phyloP scores from a whole-genome alignment of 1,139 yeast genomes.

The Kodamaea sp. region DNA sequence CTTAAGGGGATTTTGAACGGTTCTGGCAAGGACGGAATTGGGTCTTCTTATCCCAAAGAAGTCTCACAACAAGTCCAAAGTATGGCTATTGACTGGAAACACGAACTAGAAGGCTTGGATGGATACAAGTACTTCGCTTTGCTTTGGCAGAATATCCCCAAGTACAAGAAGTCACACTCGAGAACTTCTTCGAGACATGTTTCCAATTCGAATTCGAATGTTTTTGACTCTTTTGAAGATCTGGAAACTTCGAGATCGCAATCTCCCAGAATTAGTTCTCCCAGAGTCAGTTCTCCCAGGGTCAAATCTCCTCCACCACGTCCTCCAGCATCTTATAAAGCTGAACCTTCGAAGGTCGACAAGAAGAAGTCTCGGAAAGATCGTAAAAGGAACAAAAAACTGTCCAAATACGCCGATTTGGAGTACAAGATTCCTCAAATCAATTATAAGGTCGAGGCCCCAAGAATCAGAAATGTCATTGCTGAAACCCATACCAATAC shows the following conservation, averaged over 20 bases:
- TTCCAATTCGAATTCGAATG: constrained; percentile 6
- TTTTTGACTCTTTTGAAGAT: constrained; percentile 12
- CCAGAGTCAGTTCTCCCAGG: constrained; percentile 4
- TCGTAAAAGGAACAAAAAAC: not conserved
- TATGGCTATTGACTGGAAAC: constrained; percentile 66
- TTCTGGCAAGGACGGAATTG: constrained; percentile 38
- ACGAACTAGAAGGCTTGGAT: constrained; percentile 51
- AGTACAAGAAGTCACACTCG: constrained; percentile 9
- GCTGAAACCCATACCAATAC: constrained; percentile 80
- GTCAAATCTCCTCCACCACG: constrained; percentile 26
- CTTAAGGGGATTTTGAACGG: constrained; percentile 51
- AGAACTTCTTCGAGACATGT: constrained; percentile 5
- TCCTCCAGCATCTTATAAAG: constrained; percentile 16
- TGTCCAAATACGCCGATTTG: constrained; percentile 47
- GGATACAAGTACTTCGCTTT: constrained; percentile 53
- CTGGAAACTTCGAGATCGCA: not conserved
- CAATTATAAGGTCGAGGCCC: constrained; percentile 69
- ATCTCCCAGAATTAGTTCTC: constrained; percentile 8
- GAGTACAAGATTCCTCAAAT: constrained; percentile 66
- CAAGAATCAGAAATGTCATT: constrained; percentile 65
- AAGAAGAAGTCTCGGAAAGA: constrained; percentile 19
- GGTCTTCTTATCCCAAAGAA: constrained; percentile 39
- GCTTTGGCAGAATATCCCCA: constrained; percentile 44
- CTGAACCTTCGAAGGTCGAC: not conserved
- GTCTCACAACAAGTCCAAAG: constrained; percentile 48